Percentiles rank a stretch among this genome's conserved stretches.
These are phyloP conservation scores for Eucalyptus lansdowneana DNA, from an alignment of 345 rosid genomes.

Conservation along the genomic window DNA sequence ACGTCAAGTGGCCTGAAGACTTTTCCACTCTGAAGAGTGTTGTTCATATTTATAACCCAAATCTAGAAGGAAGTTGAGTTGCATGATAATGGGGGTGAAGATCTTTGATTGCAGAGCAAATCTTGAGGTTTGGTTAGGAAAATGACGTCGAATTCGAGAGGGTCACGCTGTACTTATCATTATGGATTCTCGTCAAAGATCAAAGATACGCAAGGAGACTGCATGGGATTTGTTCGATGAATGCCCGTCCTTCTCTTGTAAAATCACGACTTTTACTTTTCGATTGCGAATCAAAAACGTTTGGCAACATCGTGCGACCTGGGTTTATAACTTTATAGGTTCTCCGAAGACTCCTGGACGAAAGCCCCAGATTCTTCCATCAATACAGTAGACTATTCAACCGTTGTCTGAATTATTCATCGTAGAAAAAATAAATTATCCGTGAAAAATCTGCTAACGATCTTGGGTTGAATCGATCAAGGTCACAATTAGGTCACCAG, in stretches of 20 bases:
- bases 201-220: neutral
- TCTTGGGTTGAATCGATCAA: neutral
- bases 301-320: neutral
- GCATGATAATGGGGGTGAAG: too few species aligned
- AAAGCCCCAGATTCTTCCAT: neutral
- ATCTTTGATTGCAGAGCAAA: too few species aligned
- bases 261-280: neutral
- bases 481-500: neutral
- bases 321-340: neutral
- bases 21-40: too few species aligned
- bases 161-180: too few species aligned
- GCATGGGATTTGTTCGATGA: neutral
- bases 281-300: neutral
- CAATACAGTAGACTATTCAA: neutral
- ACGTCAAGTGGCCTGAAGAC: too few species aligned
- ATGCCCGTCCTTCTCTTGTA: neutral
- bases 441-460: neutral
- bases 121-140: too few species aligned
- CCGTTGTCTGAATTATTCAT: neutral
- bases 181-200: neutral
- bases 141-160: too few species aligned
- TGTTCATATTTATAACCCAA: too few species aligned
- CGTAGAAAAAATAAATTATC: neutral
- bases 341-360: neutral
- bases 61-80: too few species aligned